Base-by-base conservation (phyloP, 331 rosid genomes). In the Telfairia occidentalis region DNA sequence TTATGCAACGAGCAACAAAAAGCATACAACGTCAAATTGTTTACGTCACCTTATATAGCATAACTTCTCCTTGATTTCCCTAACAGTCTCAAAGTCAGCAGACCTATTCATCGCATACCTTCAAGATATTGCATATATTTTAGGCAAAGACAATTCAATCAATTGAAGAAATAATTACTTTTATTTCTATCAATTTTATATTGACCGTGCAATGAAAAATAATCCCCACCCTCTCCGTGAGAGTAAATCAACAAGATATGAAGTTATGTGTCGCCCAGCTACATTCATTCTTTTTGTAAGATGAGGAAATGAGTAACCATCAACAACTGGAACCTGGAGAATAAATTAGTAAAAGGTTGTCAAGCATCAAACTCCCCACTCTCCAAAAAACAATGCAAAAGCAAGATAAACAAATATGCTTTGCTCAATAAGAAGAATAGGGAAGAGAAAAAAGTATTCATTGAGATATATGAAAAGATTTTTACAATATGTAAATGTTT, bases 271-370 rank as follows among this genome's bases (percentile, higher is more conserved):
- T 19, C 99, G 87, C 40, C 99, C 99, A 82, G 99, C 99, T 65
- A 95, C 96, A 83, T 95, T 95, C 99, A 92, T 95, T 81, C 99
- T 87, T 79, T 95, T 95, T 23, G 99, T 95, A 58, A 95, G 90
- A 83, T 95, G 97, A 67, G 99, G 99, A 78, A 95, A 95, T 73
- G 96, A 90, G 86, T 92, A 95, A 80, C 99, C 99, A 69, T 95
- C 99, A 79, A 95, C 99, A 73, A 92, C 99, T 21, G 99, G 99
- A 84, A 92, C 99, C 99, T 95, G 80, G 76, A 84, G n/a, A 53
- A 76, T 24, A 59, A 60, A 80, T 71, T 19, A 23, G 73, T 79
- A 79, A 49, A 40, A 32, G 48, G 12, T 29, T 55, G 61, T 13
- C 35, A 32, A 10, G 16, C 52, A 12, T 10, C 18, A 71, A 58